Conservation (phyloP, 306 rosid species). For the Quercus ilex region DNA sequence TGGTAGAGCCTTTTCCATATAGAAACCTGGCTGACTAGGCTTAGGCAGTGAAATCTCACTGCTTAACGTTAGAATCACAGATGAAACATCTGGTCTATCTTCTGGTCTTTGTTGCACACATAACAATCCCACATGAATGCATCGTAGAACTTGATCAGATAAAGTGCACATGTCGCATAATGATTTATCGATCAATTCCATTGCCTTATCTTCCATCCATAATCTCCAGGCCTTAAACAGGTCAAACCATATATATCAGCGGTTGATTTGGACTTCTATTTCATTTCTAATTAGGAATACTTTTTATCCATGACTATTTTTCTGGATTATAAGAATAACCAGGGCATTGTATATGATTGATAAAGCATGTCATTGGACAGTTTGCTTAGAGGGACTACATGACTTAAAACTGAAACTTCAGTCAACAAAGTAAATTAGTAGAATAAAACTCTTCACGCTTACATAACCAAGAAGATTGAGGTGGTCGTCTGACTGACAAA, state of each 20-base stretch:
- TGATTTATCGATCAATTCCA: conserved; percentile 20
- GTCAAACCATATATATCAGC: no score
- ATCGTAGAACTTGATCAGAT: conserved; percentile 25
- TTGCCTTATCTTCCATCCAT: conserved; percentile 15
- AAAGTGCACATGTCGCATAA: neutral
- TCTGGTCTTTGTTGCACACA: conserved; percentile 44
- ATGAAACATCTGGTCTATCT: conserved; percentile 53
- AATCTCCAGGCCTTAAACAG: conserved; percentile 27
- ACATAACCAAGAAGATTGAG: conserved; percentile 50
- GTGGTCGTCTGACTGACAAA: conserved; percentile 16
- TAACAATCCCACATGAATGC: conserved; percentile 52
- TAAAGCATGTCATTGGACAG: no score
- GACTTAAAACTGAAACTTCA: no score
- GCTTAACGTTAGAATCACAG: conserved; percentile 42
- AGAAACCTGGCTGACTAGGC: conserved; percentile 51
- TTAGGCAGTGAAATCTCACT: conserved; percentile 34
- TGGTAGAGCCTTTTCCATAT: conserved; percentile 8
- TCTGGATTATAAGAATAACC: no score
- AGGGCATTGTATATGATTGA: no score
- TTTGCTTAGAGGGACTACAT: no score
- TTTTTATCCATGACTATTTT: no score
- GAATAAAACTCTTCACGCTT: neutral
- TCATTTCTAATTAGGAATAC: no score
- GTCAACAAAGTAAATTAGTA: no score
- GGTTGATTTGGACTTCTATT: no score